Percentiles rank a stretch among this genome's conserved stretches.
These are phyloP conservation scores for Trichoderma breve DNA, from an alignment of 2,329 filamentous ascomycete species.

Conservation along the genomic window DNA sequence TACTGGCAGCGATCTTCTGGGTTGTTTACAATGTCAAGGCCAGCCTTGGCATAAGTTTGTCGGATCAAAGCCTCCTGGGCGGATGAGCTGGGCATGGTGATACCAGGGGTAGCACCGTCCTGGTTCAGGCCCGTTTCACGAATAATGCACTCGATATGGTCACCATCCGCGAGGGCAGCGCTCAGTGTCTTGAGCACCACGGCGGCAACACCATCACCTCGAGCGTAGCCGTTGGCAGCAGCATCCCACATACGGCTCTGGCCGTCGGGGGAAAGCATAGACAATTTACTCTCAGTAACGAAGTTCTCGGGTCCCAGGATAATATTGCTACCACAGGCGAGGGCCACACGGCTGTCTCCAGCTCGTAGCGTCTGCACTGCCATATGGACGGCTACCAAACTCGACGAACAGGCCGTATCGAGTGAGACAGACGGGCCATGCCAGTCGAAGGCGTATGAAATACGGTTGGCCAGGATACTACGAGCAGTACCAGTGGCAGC, in stretches of 20 bases:
- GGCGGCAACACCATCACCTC: background rate
- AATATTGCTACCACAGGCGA: constrained; percentile 47
- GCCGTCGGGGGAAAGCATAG: background rate
- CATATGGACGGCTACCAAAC: constrained; percentile 46
- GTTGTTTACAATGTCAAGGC: too few species aligned
- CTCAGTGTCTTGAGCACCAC: too few species aligned
- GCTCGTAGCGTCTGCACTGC: constrained; percentile 28
- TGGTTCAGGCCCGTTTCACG: too few species aligned
- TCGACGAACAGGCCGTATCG: constrained; percentile 52
- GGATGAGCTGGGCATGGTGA: too few species aligned
- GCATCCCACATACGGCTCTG: background rate
- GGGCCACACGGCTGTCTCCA: constrained; percentile 23
- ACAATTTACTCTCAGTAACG: constrained; percentile 11
- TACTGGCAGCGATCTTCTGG: constrained; percentile 26
- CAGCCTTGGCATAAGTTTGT: too few species aligned
- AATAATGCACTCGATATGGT: too few species aligned
- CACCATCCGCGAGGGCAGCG: too few species aligned
- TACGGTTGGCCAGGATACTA: constrained; percentile 41
- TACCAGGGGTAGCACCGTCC: too few species aligned
- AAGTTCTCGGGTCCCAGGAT: constrained; percentile 45
- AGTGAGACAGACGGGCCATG: constrained; percentile 47
- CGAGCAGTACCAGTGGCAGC: constrained; percentile 42
- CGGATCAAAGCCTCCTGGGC: too few species aligned
- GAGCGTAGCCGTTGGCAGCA: background rate
- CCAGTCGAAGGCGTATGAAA: constrained; percentile 47